These are phyloP conservation scores for Isatis tinctoria DNA, from an alignment of 345 rosid species.

Conservation along the genomic window DNA sequence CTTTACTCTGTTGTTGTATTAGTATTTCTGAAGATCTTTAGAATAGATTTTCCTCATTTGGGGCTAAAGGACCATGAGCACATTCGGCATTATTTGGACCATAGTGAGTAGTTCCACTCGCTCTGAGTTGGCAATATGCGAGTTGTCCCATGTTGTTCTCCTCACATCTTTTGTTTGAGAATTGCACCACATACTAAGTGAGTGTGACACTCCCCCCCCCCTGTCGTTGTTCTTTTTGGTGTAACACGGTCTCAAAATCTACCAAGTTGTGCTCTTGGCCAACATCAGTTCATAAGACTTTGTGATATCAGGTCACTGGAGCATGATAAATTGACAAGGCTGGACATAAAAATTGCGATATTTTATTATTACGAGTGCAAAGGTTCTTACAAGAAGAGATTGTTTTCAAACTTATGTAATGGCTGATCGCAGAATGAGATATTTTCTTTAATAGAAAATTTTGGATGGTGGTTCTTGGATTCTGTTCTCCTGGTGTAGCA, in stretches of 20 bases:
- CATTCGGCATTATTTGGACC: neutral
- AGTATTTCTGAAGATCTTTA: neutral
- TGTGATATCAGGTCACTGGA: neutral
- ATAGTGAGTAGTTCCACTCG: neutral
- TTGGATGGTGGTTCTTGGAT: slow-evolving; percentile 30
- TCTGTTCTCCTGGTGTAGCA: slow-evolving; percentile 28
- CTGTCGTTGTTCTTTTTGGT: neutral
- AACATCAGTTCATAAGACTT: neutral
- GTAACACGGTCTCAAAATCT: neutral
- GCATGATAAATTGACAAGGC: neutral
- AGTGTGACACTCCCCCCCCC: neutral
- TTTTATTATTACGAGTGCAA: neutral
- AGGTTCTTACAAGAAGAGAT: neutral
- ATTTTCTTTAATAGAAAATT: neutral
- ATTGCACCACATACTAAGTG: neutral
- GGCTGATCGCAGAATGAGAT: neutral
- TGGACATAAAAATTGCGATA: neutral
- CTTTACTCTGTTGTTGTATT: slow-evolving; percentile 2
- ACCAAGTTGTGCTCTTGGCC: neutral
- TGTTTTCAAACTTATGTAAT: neutral
- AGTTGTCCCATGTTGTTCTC: neutral
- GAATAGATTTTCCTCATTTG: neutral
- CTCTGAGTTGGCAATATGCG: neutral
- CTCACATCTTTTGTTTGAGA: neutral
- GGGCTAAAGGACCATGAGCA: neutral